Evolutionary conservation across 768 basidiomycete genomes (phyloP), one percentile per base, ranked within the genome.

Genomic region (Tricholoma saponaceum): DNA sequence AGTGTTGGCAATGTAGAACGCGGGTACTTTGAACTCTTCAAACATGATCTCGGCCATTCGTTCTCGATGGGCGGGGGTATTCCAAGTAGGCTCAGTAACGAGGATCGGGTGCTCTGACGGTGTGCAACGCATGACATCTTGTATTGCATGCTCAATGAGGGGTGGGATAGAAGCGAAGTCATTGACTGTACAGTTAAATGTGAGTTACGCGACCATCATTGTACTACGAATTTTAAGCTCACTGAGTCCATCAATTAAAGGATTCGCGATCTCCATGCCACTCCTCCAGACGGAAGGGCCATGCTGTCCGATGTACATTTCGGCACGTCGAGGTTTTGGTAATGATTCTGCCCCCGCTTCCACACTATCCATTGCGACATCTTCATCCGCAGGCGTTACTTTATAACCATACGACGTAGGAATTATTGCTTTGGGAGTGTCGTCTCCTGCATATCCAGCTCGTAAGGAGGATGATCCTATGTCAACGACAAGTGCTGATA

Each of bases 11-110:
- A 96, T 90, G 69, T 98, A 99, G 74, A 96, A 95, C 2, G 95
- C 97, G 8, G 97, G 96, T 6, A 89, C 89, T 49, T 91, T 79
- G 64, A 97, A 96, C 64, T 96, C 89, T 72, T 99, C 97, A 66
- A 98, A 98, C 86, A 97, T 91, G 49, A 97, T 90, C 74, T 98
- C 94, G 10, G 94, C 91, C 88, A 98, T 91, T 55, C 89, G 83
- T 75, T 98, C 94, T 58, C 96, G 78, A 67, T 97, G 93, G n/a
- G 86, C 86, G 20, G 86, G 78, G 0, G 93, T 92, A 69, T 98
- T 98, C 97, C 97, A 99, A 3, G 95, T 87, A 6, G 95, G 90
- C 70, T 99, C 97, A 0, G 97, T 98, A 7, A 95, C 83, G 41
- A 99, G 83, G 43, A 98, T 73, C 1, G 97, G 97, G 66, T 97